These are phyloP conservation scores for Termitomyces sp. DNA, from an alignment of 768 basidiomycete species.

Conservation along the genomic window DNA sequence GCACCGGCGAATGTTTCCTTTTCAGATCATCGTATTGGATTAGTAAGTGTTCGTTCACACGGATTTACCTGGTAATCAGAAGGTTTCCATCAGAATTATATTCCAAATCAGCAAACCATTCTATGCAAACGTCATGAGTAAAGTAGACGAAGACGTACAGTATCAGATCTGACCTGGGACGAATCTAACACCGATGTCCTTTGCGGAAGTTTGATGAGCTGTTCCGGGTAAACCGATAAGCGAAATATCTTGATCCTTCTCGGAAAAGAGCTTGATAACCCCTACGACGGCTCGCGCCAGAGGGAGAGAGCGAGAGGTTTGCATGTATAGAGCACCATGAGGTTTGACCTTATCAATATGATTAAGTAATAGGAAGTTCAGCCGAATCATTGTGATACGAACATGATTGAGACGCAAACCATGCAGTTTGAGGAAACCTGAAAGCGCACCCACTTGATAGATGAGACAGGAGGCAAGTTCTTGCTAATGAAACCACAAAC, in stretches of 20 bases:
- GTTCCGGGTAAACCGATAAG: constrained; percentile 66
- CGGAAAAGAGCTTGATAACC: constrained; percentile 49
- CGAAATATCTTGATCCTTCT: constrained; percentile 34
- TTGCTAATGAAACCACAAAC: constrained; percentile 35
- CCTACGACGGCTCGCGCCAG: constrained; percentile 53
- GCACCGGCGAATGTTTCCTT: constrained; percentile 50
- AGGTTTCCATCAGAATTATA: constrained; percentile 55
- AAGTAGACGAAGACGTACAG: background rate
- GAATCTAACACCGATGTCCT: constrained; percentile 53
- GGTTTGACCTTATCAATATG: constrained; percentile 46
- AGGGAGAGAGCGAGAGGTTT: constrained; percentile 50
- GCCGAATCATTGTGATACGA: constrained; percentile 25
- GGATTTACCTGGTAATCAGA: constrained; percentile 52
- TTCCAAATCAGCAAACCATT: constrained; percentile 68
- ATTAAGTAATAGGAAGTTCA: background rate
- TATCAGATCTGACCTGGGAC: constrained; percentile 58
- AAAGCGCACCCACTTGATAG: constrained; percentile 66
- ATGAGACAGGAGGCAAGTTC: constrained; percentile 56
- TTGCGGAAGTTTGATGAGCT: constrained; percentile 53
- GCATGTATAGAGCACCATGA: constrained; percentile 60
- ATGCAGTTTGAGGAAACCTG: constrained; percentile 54
- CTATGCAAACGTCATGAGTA: constrained; percentile 24
- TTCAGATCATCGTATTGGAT: background rate
- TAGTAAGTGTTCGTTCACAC: background rate
- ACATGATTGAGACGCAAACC: constrained; percentile 49